Evolutionary conservation across 108 stramenopile species (phyloP), one percentile per base, ranked within the genome.

Genomic region (Conticribra guillardii): DNA sequence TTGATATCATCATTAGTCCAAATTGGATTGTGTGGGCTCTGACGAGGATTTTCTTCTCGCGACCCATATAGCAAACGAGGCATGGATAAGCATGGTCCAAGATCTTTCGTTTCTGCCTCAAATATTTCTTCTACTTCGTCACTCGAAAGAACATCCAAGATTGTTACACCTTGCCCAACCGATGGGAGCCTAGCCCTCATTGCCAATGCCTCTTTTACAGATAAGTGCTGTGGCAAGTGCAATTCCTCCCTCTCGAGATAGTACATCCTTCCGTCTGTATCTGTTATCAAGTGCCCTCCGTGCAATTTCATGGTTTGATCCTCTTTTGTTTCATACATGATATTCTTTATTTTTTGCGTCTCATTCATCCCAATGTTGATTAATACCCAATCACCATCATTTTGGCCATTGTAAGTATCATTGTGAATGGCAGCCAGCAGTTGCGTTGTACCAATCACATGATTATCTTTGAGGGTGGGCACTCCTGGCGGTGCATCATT

Each of bases 31-130:
- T n/a, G n/a, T n/a, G n/a, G n/a, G n/a, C n/a, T n/a, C n/a, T n/a
- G n/a, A n/a, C n/a, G n/a, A n/a, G n/a, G n/a, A n/a, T n/a, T 34
- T 14, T 53, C 41, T 46, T 78, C 76, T 24, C 37, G 56, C 2
- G 76, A 33, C 1, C 76, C 71, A 41, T 58, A 78, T 4, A 71
- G 64, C 18, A 71, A 21, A 26, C 76, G 70, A 18, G 76, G 61
- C 45, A 78, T 65, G 21, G 55, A 4, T 15, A 78, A 21, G 27
- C 76, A 78, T 24, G 76, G 31, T 1, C 54, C 71, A 1, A 59
- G 11, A 1, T 44, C 24, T 2, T 50, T 16, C 37, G 37, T 18
- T 60, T 45, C 60, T 23, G 23, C 58, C 27, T n/a, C n/a, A n/a
- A n/a, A n/a, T n/a, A n/a, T n/a, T n/a, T n/a, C n/a, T n/a, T n/a